Percentiles rank a stretch among this genome's conserved stretches.
phyloP scores from a whole-genome alignment of 2,329 filamentous ascomycete species.

The Botryotinia globosa region DNA sequence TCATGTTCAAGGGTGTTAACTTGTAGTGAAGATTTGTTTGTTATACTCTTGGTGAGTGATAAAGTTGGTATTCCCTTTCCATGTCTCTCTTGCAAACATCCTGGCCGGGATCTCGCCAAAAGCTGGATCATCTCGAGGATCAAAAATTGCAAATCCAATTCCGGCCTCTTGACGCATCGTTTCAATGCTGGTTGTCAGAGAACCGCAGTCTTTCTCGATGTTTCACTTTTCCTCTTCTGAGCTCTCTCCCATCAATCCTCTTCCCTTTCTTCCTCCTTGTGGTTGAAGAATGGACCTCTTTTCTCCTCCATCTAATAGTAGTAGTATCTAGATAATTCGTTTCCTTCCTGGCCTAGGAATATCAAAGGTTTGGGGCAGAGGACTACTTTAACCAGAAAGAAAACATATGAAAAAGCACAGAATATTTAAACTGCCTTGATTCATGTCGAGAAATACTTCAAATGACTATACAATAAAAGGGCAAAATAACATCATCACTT shows the following conservation, averaged over 20 bases:
- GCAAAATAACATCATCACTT: neutral
- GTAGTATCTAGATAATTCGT: neutral
- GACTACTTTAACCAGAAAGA: neutral
- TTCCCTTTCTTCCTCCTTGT: neutral
- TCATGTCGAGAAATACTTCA: neutral
- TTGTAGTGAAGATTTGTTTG: neutral
- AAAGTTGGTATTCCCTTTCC: neutral
- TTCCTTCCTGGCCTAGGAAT: neutral
- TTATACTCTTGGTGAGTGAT: neutral
- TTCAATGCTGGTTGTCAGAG: neutral
- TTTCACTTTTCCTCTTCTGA: neutral
- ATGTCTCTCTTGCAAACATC: neutral
- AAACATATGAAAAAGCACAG: neutral
- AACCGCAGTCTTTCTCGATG: neutral
- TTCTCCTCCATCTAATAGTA: neutral
- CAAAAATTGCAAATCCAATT: neutral
- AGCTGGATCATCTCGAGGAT: neutral
- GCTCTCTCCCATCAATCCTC: no score
- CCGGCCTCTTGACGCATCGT: neutral
- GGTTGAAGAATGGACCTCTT: neutral
- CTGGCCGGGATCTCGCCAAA: neutral
- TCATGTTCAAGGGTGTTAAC: neutral
- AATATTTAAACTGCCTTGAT: neutral
- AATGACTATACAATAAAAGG: neutral
- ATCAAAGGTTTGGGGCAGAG: neutral